A percentile compares a stretch with the other conserved stretches of the same genome.
Evolutionary conservation across 257 asterid genomes (phyloP).

Genomic region (Solanum habrochaites): DNA sequence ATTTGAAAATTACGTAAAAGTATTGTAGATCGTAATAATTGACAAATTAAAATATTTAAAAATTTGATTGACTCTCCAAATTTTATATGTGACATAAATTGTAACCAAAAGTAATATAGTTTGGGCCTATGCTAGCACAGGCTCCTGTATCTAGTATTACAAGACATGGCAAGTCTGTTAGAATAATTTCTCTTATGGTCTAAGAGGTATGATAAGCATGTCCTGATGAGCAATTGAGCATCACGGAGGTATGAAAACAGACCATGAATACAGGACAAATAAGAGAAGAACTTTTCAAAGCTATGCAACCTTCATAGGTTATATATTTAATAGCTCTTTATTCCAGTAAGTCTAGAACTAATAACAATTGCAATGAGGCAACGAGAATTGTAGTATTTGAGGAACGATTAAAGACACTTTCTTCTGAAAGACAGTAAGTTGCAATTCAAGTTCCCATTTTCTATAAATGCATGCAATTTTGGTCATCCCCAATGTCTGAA

Average conservation of each 20-base stretch:
- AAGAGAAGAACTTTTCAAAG: not conserved
- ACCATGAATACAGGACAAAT: not conserved
- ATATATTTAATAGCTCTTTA: not conserved
- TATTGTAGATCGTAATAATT: no score
- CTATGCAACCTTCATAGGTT: not conserved
- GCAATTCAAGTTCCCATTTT: not conserved
- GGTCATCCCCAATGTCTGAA: not conserved
- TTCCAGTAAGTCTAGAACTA: not conserved
- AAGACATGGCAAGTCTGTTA: not conserved
- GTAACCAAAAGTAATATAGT: not conserved
- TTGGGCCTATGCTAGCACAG: not conserved
- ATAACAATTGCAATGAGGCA: not conserved
- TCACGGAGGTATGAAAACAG: not conserved
- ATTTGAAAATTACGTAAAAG: no score
- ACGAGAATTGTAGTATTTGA: not conserved
- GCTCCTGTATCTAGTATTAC: not conserved
- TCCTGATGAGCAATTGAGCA: not conserved
- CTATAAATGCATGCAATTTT: not conserved
- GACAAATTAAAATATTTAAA: no score
- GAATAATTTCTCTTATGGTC: not conserved
- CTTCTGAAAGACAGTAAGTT: not conserved
- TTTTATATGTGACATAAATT: not conserved
- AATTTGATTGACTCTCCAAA: no score
- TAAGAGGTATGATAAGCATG: not conserved
- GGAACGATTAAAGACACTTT: not conserved